These are phyloP conservation scores for Sphaerostilbella broomeana DNA, from an alignment of 2,329 filamentous ascomycete species.

Conservation along the genomic window DNA sequence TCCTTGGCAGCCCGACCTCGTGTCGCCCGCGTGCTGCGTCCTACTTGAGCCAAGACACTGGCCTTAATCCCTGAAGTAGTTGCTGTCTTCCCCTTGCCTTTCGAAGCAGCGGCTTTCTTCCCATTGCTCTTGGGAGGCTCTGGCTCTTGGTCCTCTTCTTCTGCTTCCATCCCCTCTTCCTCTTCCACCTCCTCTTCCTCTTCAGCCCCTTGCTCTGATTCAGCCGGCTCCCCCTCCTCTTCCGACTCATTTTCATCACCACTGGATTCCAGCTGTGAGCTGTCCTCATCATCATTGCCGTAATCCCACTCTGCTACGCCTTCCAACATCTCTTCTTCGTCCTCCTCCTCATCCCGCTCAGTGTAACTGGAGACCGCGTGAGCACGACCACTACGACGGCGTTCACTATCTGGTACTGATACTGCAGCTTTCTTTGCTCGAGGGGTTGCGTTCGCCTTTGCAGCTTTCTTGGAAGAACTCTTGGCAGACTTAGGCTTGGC, in stretches of 20 bases:
- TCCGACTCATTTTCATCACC: conserved; percentile 33
- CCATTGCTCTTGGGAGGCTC: conserved; percentile 22
- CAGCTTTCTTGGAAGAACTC: conserved; percentile 28
- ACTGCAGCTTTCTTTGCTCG: conserved; percentile 23
- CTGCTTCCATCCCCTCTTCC: conserved; percentile 19
- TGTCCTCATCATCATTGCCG: conserved; percentile 15
- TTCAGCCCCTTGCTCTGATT: conserved; percentile 8
- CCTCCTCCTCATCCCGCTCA: conserved; percentile 51
- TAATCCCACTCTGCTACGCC: conserved; percentile 56
- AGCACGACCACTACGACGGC: conserved; percentile 50
- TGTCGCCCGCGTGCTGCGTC: conserved; percentile 20
- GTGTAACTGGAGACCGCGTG: conserved; percentile 43
- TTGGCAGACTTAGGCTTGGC: conserved; percentile 30
- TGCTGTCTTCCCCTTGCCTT: conserved; percentile 18
- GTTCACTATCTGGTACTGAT: conserved; percentile 35
- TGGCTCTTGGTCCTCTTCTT: conserved; percentile 16
- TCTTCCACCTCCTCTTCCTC: conserved; percentile 14
- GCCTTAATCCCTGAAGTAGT: conserved; percentile 22
- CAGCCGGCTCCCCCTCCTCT: conserved; percentile 14
- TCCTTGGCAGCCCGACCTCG: conserved; percentile 22
- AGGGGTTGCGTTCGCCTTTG: conserved; percentile 24
- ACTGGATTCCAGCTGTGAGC: too few relatives aligned
- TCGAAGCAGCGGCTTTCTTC: conserved; percentile 17
- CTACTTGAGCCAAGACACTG: conserved; percentile 17
- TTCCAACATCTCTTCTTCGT: conserved; percentile 56